These are phyloP conservation scores for Acanthamoeba quina DNA, from an alignment of 208 protist genomes.

Conservation along the genomic window DNA sequence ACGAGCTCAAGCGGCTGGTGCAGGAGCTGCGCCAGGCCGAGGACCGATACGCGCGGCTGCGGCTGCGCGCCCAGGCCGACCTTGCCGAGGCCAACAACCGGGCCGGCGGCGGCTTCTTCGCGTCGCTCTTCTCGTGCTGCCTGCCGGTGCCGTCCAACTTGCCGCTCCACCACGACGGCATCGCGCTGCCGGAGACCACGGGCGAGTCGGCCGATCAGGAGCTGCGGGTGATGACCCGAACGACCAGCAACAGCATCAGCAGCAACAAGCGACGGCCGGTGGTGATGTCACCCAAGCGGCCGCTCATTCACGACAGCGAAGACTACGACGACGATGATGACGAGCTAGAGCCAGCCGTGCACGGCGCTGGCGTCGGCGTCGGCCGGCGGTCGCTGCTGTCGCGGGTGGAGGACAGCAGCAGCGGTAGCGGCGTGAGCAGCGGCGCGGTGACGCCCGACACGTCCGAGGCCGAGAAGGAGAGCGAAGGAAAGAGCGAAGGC, in stretches of 20 bases:
- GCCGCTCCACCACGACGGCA: neutral
- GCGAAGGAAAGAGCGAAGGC: neutral
- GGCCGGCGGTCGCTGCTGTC: neutral
- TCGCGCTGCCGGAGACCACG: constrained; percentile 6
- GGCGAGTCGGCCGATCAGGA: neutral
- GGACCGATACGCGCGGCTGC: neutral
- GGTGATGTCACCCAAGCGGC: neutral
- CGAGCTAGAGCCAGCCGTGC: neutral
- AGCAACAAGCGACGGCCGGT: neutral
- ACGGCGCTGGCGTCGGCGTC: neutral
- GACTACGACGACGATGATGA: neutral
- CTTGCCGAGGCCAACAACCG: neutral
- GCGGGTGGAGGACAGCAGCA: neutral
- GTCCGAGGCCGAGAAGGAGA: neutral
- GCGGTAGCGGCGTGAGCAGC: neutral
- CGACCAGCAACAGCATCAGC: neutral
- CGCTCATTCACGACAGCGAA: neutral
- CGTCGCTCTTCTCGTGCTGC: constrained; percentile 7
- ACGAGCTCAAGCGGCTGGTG: neutral
- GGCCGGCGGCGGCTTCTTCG: neutral
- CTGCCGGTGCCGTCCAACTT: neutral
- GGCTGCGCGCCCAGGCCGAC: neutral
- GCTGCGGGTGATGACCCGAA: neutral
- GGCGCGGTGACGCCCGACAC: neutral
- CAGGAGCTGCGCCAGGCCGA: constrained; percentile 17